These are phyloP conservation scores for Fraxinus paxiana DNA, from an alignment of 305 asterid species.

Conservation along the genomic window DNA sequence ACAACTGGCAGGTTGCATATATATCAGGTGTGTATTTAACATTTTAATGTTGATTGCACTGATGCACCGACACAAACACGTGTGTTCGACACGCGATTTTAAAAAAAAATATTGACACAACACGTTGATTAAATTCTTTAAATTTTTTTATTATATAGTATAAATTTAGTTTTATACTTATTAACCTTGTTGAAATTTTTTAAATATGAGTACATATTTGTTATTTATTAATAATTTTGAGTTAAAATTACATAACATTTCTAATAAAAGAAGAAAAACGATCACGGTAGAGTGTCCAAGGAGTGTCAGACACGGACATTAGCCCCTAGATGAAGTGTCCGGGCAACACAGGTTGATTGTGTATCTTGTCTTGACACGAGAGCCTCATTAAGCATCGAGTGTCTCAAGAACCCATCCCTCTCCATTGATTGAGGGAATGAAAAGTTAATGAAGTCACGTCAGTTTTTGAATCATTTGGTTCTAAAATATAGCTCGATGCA, in stretches of 20 bases:
- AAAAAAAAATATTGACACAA: not conserved
- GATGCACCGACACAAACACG: not conserved
- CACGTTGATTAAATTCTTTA: not conserved
- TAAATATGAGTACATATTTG: no score
- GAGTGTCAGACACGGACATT: no score
- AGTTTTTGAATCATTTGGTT: not conserved
- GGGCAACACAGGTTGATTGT: no score
- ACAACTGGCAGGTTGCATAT: slow-evolving; percentile 68
- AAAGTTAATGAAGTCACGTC: not conserved
- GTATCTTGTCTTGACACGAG: not conserved
- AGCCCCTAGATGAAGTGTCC: no score
- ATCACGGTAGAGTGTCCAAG: no score
- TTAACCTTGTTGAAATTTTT: not conserved
- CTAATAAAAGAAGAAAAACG: no score
- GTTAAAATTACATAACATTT: no score
- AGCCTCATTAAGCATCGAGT: not conserved
- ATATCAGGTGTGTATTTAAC: slow-evolving; percentile 63
- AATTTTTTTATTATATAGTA: no score
- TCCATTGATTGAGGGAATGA: not conserved
- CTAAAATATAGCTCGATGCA: not conserved
- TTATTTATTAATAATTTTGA: no score
- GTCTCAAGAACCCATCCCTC: not conserved
- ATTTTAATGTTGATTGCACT: not conserved
- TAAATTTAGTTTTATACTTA: not conserved
- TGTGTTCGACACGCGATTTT: not conserved